Evolutionary conservation across 2,329 filamentous ascomycete species (phyloP).

Genomic region (Paecilomyces sp.): DNA sequence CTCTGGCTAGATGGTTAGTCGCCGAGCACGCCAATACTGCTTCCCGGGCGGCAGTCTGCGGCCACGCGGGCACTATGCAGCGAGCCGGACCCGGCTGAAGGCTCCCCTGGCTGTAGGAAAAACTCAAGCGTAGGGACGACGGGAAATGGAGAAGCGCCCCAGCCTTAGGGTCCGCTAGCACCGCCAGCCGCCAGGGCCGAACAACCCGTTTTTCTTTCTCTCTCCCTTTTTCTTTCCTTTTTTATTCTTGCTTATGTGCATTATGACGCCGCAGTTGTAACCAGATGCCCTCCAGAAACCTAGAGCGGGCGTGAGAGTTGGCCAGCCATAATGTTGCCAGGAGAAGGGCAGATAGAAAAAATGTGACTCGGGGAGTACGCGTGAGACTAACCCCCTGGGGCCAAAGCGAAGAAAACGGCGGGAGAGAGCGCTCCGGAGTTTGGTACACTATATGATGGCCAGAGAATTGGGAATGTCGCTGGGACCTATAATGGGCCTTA

Average conservation of each 20-base stretch:
- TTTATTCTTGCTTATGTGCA: not conserved
- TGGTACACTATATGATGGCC: not conserved
- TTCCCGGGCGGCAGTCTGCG: not conserved
- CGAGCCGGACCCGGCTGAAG: not conserved
- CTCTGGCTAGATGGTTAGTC: not conserved
- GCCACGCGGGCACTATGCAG: constrained; percentile 1
- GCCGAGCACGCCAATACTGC: not conserved
- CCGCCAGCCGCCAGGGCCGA: not conserved
- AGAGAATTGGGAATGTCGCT: not conserved
- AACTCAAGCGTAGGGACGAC: not conserved
- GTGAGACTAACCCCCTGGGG: not conserved
- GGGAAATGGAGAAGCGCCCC: not conserved
- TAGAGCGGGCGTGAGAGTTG: not conserved
- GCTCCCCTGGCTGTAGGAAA: not conserved
- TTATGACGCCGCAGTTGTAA: not conserved
- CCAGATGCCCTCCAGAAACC: not conserved
- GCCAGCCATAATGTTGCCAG: not conserved
- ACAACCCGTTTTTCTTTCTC: not conserved
- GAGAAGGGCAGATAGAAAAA: not conserved
- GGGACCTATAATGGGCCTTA: not conserved
- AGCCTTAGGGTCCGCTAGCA: not conserved
- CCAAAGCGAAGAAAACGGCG: not conserved
- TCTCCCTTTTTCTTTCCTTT: no score
- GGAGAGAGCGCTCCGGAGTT: not conserved
- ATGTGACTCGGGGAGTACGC: not conserved